These are phyloP conservation scores for Seiridium cupressi DNA, from an alignment of 2,329 filamentous ascomycete genomes.

Conservation along the genomic window DNA sequence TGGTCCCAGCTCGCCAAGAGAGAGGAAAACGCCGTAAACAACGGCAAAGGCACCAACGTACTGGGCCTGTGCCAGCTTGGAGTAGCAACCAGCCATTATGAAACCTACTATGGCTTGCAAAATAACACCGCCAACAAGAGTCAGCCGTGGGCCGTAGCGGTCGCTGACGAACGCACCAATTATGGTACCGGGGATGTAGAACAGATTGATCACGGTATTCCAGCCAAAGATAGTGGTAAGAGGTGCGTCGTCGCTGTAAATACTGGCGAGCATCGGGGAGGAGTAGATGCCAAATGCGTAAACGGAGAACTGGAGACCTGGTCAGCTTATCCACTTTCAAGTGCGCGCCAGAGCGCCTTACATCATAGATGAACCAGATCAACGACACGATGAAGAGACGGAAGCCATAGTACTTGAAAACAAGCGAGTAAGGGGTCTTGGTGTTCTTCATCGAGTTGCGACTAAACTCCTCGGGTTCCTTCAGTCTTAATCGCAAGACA, in stretches of 20 bases:
- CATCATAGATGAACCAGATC: slow-evolving; percentile 85
- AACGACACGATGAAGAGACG: slow-evolving; percentile 67
- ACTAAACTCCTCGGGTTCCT: slow-evolving; percentile 77
- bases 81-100: slow-evolving; percentile 82
- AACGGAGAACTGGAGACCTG: slow-evolving; percentile 58
- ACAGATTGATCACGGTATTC: slow-evolving; percentile 85
- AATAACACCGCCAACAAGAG: slow-evolving; percentile 68
- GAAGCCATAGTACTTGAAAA: slow-evolving; percentile 68
- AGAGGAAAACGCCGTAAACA: slow-evolving; percentile 76
- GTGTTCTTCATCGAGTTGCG: slow-evolving; percentile 65
- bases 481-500: slow-evolving; percentile 67
- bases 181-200: slow-evolving; percentile 82
- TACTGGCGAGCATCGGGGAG: slow-evolving; percentile 66
- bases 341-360: slow-evolving; percentile 29
- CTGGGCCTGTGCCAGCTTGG: slow-evolving; percentile 60
- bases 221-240: slow-evolving; percentile 82
- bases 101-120: slow-evolving; percentile 79
- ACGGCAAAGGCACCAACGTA: slow-evolving; percentile 76
- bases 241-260: slow-evolving; percentile 57
- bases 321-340: not conserved
- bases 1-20: slow-evolving; percentile 77
- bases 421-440: slow-evolving; percentile 54
- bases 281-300: slow-evolving; percentile 89
- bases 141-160: slow-evolving; percentile 73
- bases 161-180: slow-evolving; percentile 76